These are phyloP conservation scores for Suillus weaverae DNA, from an alignment of 768 basidiomycete genomes.

Conservation along the genomic window DNA sequence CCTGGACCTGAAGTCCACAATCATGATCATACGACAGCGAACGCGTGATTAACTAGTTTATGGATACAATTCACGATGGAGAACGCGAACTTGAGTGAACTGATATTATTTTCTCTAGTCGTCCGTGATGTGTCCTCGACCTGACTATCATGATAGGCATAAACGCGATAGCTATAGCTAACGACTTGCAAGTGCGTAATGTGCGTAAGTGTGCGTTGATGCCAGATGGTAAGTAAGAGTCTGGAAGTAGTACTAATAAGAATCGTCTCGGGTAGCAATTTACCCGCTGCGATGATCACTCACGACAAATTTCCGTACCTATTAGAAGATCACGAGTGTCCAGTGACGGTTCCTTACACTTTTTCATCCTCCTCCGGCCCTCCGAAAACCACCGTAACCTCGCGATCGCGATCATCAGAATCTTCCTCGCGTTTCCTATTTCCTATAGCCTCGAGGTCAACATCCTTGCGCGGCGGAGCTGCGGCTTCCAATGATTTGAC, in stretches of 20 bases:
- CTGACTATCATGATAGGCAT: background rate
- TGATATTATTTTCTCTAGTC: background rate
- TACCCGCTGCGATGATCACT: background rate
- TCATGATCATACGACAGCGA: background rate
- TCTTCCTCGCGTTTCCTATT: conserved; percentile 24
- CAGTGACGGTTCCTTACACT: conserved; percentile 8
- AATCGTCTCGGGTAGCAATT: background rate
- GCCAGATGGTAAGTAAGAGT: background rate
- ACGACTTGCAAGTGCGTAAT: background rate
- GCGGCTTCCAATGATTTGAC: conserved; percentile 28
- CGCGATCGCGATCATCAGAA: conserved; percentile 9
- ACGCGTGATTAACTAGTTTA: background rate
- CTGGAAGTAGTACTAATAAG: background rate
- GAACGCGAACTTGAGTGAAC: background rate
- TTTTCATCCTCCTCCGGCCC: conserved; percentile 29
- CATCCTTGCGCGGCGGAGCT: conserved; percentile 28
- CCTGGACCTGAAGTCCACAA: background rate
- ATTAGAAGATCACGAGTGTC: background rate
- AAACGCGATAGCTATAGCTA: background rate
- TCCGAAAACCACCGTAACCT: conserved; percentile 25
- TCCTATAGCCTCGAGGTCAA: conserved; percentile 42
- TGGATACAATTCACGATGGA: background rate
- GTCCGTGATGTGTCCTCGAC: background rate
- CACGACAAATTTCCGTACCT: background rate
- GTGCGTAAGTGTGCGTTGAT: background rate